Evolutionary conservation across 495 filamentous ascomycete genomes (phyloP).

Genomic region (Ascobolus immersus): DNA sequence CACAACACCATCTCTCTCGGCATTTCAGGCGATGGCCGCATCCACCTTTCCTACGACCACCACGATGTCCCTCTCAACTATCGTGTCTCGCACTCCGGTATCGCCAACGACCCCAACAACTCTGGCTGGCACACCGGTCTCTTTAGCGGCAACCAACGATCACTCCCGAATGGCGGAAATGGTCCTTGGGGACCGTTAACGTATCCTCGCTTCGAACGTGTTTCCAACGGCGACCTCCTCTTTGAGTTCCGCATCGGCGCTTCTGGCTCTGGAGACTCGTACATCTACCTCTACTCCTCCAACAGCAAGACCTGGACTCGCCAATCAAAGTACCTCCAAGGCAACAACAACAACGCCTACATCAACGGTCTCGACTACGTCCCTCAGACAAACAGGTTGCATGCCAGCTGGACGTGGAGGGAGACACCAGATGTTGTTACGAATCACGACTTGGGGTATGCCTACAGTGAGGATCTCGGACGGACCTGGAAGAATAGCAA

Average conservation of each 20-base stretch:
- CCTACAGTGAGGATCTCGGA: conserved; percentile 21
- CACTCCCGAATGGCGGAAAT: conserved; percentile 19
- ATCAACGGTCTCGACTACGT: conserved; percentile 22
- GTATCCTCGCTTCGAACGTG: conserved; percentile 23
- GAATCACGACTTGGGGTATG: conserved; percentile 24
- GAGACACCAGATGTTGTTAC: conserved; percentile 19
- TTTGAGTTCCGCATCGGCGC: conserved; percentile 25
- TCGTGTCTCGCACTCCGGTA: conserved; percentile 17
- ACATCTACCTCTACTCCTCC: conserved; percentile 19
- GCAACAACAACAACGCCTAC: conserved; percentile 23
- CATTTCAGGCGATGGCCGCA: conserved; percentile 24
- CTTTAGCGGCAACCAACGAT: conserved; percentile 19
- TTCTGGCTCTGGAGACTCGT: conserved; percentile 24
- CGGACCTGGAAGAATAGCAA: conserved; percentile 19
- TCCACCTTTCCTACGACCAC: conserved; percentile 19
- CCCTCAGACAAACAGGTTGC: conserved; percentile 13
- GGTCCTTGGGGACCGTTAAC: conserved; percentile 18
- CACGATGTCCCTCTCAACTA: conserved; percentile 16
- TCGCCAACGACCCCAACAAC: conserved; percentile 17
- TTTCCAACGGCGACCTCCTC: conserved; percentile 15
- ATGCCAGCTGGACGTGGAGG: conserved; percentile 25
- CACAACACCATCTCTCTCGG: conserved; percentile 27
- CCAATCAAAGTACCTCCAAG: conserved; percentile 21
- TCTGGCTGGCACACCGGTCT: conserved; percentile 18
- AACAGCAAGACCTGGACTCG: conserved; percentile 11